Percentiles rank a stretch among this genome's conserved stretches.
These are phyloP conservation scores for Eucalyptus coolabah DNA, from an alignment of 345 rosid genomes.

Conservation along the genomic window DNA sequence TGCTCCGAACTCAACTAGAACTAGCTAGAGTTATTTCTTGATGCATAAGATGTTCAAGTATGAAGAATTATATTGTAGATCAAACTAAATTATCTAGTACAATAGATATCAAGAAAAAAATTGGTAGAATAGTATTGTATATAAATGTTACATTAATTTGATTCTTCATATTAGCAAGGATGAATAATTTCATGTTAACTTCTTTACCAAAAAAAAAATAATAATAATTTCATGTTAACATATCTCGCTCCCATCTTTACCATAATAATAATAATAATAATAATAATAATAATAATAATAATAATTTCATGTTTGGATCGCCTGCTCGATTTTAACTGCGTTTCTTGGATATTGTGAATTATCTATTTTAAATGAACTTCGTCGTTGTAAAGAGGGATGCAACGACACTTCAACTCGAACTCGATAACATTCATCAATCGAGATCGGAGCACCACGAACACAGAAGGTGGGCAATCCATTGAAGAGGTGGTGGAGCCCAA, in stretches of 20 bases:
- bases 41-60: neutral
- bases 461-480: neutral
- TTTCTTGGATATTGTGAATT: neutral
- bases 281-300: too few relatives aligned
- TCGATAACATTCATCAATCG: neutral
- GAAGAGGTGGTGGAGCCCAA: neutral
- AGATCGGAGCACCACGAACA: neutral
- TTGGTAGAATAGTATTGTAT: neutral
- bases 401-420: neutral
- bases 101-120: neutral
- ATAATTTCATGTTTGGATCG: neutral
- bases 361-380: neutral
- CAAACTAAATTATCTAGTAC: neutral
- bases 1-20: neutral
- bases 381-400: neutral
- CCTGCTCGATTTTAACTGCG: neutral
- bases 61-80: neutral
- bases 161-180: neutral
- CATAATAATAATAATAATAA: too few relatives aligned
- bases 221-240: too few relatives aligned
- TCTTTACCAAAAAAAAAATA: too few relatives aligned
- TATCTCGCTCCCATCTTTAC: too few relatives aligned
- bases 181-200: too few relatives aligned
- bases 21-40: neutral
- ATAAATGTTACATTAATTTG: neutral